Conservation (phyloP, 257 asterid species). For the Gynochthodes officinalis region DNA sequence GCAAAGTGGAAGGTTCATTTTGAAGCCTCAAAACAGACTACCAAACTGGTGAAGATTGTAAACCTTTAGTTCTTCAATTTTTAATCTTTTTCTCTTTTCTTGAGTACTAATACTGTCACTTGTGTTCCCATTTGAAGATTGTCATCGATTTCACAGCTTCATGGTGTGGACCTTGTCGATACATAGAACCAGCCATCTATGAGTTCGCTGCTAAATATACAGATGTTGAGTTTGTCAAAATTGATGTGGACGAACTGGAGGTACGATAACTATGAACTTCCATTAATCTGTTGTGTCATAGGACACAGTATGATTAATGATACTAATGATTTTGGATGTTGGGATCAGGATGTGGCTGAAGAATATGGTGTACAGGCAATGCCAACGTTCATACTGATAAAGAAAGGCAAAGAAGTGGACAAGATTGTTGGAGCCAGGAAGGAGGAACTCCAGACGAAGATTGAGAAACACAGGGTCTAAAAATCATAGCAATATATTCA, state of each 20-base stretch:
- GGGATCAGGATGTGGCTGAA: slow-evolving; percentile 56
- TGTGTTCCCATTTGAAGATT: slow-evolving; percentile 14
- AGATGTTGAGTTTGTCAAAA: slow-evolving; percentile 37
- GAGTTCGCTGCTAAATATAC: slow-evolving; percentile 28
- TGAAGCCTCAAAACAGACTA: slow-evolving; percentile 36
- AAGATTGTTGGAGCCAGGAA: slow-evolving; percentile 51
- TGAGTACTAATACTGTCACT: background rate
- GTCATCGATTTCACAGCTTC: slow-evolving; percentile 41
- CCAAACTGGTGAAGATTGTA: slow-evolving; percentile 30
- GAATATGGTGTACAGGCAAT: slow-evolving; percentile 55
- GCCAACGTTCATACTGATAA: slow-evolving; percentile 67
- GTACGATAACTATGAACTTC: too few relatives aligned
- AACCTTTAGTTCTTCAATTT: background rate
- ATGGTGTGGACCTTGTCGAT: slow-evolving; percentile 44
- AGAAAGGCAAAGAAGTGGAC: slow-evolving; percentile 58
- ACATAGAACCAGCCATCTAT: slow-evolving; percentile 31
- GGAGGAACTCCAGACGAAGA: slow-evolving; percentile 51
- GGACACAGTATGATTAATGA: too few relatives aligned
- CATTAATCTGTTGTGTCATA: too few relatives aligned
- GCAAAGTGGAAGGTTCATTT: slow-evolving; percentile 51
- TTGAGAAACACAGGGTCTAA: slow-evolving; percentile 49
- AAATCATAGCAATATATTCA: too few relatives aligned
- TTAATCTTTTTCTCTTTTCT: too few relatives aligned
- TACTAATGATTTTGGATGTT: slow-evolving; percentile 5
- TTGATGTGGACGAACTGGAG: slow-evolving; percentile 38